These are phyloP conservation scores for Fusarium goolgardi DNA, from an alignment of 2,329 filamentous ascomycete species.

Conservation along the genomic window DNA sequence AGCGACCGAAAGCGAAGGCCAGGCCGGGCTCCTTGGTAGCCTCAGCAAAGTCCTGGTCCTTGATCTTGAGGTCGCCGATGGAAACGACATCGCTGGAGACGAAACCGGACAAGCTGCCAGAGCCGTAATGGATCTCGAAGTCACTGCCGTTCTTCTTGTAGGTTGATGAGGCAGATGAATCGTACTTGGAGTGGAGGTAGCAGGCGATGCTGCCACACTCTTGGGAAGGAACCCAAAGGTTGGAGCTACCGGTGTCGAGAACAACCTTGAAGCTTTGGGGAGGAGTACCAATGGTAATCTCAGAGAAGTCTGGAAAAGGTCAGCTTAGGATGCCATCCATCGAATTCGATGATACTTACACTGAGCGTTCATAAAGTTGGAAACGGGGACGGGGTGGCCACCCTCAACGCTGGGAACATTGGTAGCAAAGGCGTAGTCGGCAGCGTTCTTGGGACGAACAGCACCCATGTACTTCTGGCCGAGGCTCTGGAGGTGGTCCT, in stretches of 20 bases:
- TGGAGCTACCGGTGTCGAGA: conserved; percentile 97
- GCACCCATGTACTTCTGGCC: conserved; percentile 95
- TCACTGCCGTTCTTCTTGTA: conserved; percentile 94
- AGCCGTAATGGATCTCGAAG: conserved; percentile 96
- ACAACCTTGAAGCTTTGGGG: conserved; percentile 98
- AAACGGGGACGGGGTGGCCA: conserved; percentile 86
- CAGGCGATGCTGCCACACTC: conserved; percentile 96
- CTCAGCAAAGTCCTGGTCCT: conserved; percentile 95
- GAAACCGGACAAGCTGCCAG: conserved; percentile 91
- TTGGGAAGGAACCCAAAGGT: conserved; percentile 95
- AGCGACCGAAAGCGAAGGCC: conserved; percentile 96
- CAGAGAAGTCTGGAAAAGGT: conserved; percentile 84
- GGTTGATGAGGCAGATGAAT: conserved; percentile 86
- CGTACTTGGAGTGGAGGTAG: conserved; percentile 97
- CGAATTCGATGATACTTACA: conserved; percentile 69
- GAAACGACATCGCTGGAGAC: conserved; percentile 87
- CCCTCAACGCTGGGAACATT: conserved; percentile 72
- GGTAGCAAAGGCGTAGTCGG: conserved; percentile 83
- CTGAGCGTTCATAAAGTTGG: conserved; percentile 98
- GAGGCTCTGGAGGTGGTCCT: conserved; percentile 82
- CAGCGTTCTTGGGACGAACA: conserved; percentile 72
- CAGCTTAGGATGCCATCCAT: conserved; percentile 9
- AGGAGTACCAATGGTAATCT: conserved; percentile 91
- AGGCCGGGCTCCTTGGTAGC: conserved; percentile 95
- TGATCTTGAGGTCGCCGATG: conserved; percentile 90